These are phyloP conservation scores for Ophiostoma himal-ulmi DNA, from an alignment of 2,329 filamentous ascomycete species.

Conservation along the genomic window DNA sequence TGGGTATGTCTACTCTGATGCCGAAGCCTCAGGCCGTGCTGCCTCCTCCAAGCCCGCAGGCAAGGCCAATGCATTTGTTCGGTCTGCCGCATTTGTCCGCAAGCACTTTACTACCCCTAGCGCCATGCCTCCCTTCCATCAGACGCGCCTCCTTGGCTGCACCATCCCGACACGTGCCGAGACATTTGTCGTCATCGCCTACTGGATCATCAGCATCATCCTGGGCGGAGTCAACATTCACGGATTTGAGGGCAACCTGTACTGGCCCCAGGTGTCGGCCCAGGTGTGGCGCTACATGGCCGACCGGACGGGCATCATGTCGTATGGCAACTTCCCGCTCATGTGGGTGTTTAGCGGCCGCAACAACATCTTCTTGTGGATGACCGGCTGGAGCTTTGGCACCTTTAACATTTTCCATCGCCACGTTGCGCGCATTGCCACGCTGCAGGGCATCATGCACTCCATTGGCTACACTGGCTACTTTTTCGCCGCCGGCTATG, in stretches of 20 bases:
- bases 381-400: conserved; percentile 62
- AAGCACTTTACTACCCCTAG: conserved; percentile 25
- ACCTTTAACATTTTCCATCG: conserved; percentile 64
- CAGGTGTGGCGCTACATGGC: conserved; percentile 26
- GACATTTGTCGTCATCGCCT: conserved; percentile 23
- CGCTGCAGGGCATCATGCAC: conserved; percentile 56
- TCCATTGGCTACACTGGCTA: conserved; percentile 51
- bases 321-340: conserved; percentile 25
- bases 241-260: conserved; percentile 15
- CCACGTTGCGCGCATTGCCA: conserved; percentile 58
- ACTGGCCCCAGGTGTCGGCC: not conserved
- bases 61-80: conserved; percentile 6
- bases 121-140: conserved; percentile 23
- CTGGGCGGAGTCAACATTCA: conserved; percentile 17
- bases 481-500: conserved; percentile 11
- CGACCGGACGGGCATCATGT: conserved; percentile 27
- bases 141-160: conserved; percentile 25
- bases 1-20: conserved; percentile 20
- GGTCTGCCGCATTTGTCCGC: not conserved
- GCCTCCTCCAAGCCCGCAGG: no score
- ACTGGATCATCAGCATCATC: conserved; percentile 24
- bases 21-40: conserved; percentile 12
- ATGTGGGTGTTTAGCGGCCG: conserved; percentile 52
- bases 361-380: conserved; percentile 61
- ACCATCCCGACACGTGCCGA: conserved; percentile 27